Base-by-base conservation (phyloP, 106 monocot genomes). In the Dioscorea dumetorum region DNA sequence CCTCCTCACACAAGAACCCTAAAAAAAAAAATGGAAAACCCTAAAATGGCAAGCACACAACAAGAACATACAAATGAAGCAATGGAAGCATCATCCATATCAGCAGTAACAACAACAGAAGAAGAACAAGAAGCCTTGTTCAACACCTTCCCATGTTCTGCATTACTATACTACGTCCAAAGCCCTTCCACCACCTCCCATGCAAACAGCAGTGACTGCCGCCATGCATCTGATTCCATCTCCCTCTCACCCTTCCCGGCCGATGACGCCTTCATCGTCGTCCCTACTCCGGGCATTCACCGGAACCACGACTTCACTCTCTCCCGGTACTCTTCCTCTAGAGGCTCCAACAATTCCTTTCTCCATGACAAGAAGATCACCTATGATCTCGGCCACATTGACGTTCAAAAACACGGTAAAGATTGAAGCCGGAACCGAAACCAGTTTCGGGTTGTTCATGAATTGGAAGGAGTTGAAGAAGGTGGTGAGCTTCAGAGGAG, bases 121-220 rank as follows among this genome's bases (percentile, higher is more conserved):
- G 78, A 61, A 59, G 88, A 92, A 31, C 51, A 84, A 3, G 76
- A 75, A 60, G 76, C 80, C 21, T 80, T 85, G n/a, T 78, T 90
- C 73, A 71, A 73, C 57, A 60, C 88, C 41, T 80, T 76, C 65
- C 72, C 79, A 20, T 64, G 76, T 51, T 67, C 41, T 8, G 41
- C 75, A 20, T 28, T 28, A 28, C 57, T 79, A 34, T 88, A 93
- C 80, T 93, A 79, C 58, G 88, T 93, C 12, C 83, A 88, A 69
- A 88, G 88, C 81, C 92, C 92, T 63, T 91, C 87, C 61, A 64
- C 82, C 28, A 57, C 81, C 68, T 93, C 88, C 74, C 75, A 85
- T 34, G 72, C 70, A 33, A 70, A 76, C 75, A 81, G 71, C 75
- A 70, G 16, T 58, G 48, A 50, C 54, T 41, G 32, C 53, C 74